Percentiles rank a stretch among this genome's conserved stretches.
phyloP scores from a whole-genome alignment of 2,329 filamentous ascomycete species.

The Neospermospora avenae region DNA sequence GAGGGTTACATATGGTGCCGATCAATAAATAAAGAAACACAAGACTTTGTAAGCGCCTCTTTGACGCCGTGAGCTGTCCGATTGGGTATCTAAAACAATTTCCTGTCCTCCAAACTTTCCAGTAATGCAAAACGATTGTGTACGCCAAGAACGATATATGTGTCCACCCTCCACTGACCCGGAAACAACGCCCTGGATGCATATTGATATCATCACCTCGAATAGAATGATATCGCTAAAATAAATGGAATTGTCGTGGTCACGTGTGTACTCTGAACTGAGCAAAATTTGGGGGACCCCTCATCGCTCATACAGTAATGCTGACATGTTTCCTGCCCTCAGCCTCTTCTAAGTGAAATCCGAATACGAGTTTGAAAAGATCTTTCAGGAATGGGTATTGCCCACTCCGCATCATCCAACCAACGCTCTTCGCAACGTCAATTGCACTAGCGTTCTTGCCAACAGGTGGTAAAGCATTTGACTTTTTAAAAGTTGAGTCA shows the following conservation, averaged over 20 bases:
- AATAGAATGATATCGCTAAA: neutral
- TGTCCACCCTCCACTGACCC: too few species aligned
- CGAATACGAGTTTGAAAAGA: constrained; percentile 80
- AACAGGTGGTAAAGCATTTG: constrained; percentile 50
- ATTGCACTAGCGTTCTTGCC: constrained; percentile 61
- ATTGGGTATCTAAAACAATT: constrained; percentile 23
- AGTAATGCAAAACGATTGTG: constrained; percentile 15
- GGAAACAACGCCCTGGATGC: too few species aligned
- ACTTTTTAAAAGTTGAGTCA: constrained; percentile 63
- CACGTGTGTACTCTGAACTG: neutral
- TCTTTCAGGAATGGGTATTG: constrained; percentile 80
- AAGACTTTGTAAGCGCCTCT: constrained; percentile 1
- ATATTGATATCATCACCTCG: neutral
- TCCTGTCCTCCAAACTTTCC: constrained; percentile 15
- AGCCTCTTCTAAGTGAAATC: constrained; percentile 77
- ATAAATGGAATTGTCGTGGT: neutral
- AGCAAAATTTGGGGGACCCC: neutral
- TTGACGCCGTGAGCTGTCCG: neutral
- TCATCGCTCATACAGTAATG: constrained; percentile 49
- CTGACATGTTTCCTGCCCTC: constrained; percentile 62
- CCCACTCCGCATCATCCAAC: constrained; percentile 67
- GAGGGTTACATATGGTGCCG: neutral
- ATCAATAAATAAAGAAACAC: neutral
- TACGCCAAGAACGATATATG: constrained; percentile 5
- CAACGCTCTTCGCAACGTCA: constrained; percentile 79